Evolutionary conservation across 352 stramenopile species (phyloP).

Genomic region (Globisporangium irregulare): DNA sequence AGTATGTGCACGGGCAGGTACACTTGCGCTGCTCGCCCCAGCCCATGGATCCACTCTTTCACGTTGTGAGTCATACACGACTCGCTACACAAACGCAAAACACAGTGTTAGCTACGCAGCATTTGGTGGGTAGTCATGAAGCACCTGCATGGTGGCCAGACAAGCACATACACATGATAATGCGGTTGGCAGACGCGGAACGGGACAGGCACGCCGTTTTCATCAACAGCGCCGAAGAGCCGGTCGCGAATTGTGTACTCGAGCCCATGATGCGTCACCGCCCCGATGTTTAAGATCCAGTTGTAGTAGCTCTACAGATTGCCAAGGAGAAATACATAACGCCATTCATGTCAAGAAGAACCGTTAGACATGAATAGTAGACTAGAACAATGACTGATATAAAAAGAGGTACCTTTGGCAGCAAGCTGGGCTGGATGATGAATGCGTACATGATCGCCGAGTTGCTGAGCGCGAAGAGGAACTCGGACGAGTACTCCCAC

Average conservation of each 20-base stretch:
- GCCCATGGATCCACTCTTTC: slow-evolving; percentile 70
- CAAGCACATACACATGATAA: slow-evolving; percentile 69
- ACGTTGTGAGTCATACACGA: slow-evolving; percentile 77
- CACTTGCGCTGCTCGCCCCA: slow-evolving; percentile 72
- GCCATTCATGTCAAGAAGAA: not conserved
- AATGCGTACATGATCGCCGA: slow-evolving; percentile 80
- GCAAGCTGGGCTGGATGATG: slow-evolving; percentile 54
- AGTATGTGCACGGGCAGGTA: slow-evolving; percentile 82
- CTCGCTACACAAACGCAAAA: slow-evolving; percentile 39
- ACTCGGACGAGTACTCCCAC: slow-evolving; percentile 68
- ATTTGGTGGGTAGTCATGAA: not conserved
- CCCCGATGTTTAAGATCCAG: slow-evolving; percentile 75
- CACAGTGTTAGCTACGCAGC: not conserved
- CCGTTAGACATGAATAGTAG: not conserved
- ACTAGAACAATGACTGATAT: not conserved
- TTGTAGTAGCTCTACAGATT: slow-evolving; percentile 70
- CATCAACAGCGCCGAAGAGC: slow-evolving; percentile 46
- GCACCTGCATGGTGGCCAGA: no score
- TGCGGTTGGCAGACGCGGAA: slow-evolving; percentile 83
- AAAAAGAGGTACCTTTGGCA: slow-evolving; percentile 55
- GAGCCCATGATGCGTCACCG: slow-evolving; percentile 67
- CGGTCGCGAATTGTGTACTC: slow-evolving; percentile 67
- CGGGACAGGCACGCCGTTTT: slow-evolving; percentile 28
- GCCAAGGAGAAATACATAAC: not conserved
- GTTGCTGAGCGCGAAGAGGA: slow-evolving; percentile 76